Base-by-base conservation (phyloP, 441 rosid genomes). In the Populus trichocarpa region DNA sequence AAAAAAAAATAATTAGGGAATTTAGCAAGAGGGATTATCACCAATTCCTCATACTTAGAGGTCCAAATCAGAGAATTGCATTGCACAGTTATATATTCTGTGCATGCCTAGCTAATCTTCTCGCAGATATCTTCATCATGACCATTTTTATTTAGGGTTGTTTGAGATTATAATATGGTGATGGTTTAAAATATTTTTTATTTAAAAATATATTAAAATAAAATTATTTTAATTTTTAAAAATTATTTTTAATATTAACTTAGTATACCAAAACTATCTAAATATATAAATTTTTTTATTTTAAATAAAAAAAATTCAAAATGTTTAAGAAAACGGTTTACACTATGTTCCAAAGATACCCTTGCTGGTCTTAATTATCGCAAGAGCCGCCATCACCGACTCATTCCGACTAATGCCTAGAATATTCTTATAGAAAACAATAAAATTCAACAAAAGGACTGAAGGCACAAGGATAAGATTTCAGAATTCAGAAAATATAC, bases 401-500 rank as follows among this genome's bases (percentile, higher is more conserved):
- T 50, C 18, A 14, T 50, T 50, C 57, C 57, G 14, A 50, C 14
- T 5, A 50, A 4, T 5, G 57, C 57, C 57, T 50, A 14, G 20
- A 16, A 50, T 50, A 50, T 50, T 50, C 57, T 46, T 6, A 22
- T 20, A 25, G 26, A 35, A 23, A 8, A 20, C 22, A 8, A 53
- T 67, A 76, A 75, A 68, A 46, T 46, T 14, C 20, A 50, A 20
- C 1, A 72, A 14, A 20, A 46, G 2, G 23, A 50, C 57, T 1
- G n/a, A 1, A 1, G 57, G 57, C 57, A 38, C 46, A 0, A 38
- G 46, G 46, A 38, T 38, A 38, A 38, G 46, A 38, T 1, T 8
- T 36, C 40, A 57, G 23, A 69, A 0, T 8, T 36, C 40, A 57
- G 23, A 69, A 57, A 33, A 5, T 61, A 70, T 78, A 94, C 97